Conservation (phyloP, 108 stramenopile genomes). For the Conticribra guillardii region DNA sequence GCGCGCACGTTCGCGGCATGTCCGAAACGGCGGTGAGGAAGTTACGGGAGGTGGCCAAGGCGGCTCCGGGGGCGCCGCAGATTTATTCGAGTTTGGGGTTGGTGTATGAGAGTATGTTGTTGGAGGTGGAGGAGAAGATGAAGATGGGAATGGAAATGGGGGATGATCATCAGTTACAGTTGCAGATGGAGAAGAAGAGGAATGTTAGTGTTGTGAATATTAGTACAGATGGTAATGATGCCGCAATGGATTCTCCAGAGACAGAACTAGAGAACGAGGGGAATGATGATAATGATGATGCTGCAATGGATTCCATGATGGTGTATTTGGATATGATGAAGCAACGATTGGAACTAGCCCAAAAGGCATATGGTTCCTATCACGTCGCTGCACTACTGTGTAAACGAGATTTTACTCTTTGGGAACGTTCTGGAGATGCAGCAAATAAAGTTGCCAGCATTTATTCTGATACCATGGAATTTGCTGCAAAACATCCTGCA, state of each 20-base stretch:
- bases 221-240: constrained; percentile 3
- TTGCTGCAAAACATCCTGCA: constrained; percentile 2
- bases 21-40: constrained; percentile 67
- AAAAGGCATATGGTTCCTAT: constrained; percentile 82
- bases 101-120: constrained; percentile 85
- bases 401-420: constrained; percentile 78
- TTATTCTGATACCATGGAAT: constrained; percentile 41
- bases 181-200: no score
- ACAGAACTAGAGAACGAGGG: not conserved
- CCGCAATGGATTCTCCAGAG: constrained; percentile 1
- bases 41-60: constrained; percentile 69
- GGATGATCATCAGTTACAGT: no score
- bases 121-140: constrained; percentile 40
- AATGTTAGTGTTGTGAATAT: no score
- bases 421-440: constrained; percentile 83
- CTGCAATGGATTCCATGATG: constrained; percentile 11
- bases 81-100: constrained; percentile 86
- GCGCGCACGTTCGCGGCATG: constrained; percentile 72
- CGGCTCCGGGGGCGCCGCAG: constrained; percentile 85
- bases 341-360: constrained; percentile 63
- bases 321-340: constrained; percentile 28
- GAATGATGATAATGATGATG: not conserved
- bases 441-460: constrained; percentile 65
- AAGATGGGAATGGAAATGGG: no score
- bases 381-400: constrained; percentile 83